Base-by-base conservation (phyloP, 768 basidiomycete genomes). In the Podaxis sp. region DNA sequence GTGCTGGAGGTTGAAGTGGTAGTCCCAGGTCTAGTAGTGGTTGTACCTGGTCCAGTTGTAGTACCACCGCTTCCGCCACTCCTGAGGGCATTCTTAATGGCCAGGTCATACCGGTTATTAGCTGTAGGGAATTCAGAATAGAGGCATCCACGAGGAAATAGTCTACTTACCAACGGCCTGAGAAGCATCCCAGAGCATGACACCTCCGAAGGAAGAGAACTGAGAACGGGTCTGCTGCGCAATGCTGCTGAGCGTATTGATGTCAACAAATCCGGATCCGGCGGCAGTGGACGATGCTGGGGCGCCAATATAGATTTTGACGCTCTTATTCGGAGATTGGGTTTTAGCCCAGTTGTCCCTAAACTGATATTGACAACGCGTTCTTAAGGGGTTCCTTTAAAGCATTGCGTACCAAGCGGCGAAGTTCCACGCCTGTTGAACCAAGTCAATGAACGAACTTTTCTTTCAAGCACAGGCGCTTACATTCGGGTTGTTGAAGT, bases 281-380 rank as follows among this genome's bases (percentile, higher is more conserved):
- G 84, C 84, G 17, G 84, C 84, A 4, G 76, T 74, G 1, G 78
- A 69, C 0, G 83, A 75, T 11, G 83, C 83, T 1, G 85, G 83
- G 12, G 82, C 84, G 40, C 85, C 85, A 65, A 86, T 80, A 70
- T 77, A 85, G 39, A 85, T 69, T 71, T 85, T 86, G 59, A 85
- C 80, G 67, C 81, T 74, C 67, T 68, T 72, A 76, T 84, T 85
- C 1, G 79, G 77, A n/a, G 84, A 83, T 8, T 71, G 69, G 13
- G 74, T 82, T 74, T 80, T 82, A 1, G 85, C 85, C 84, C 84
- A 86, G 71, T 73, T 81, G 63, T 84, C 82, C 84, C 83, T 73
- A 51, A 49, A 38, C 36, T n/a, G 19, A 57, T 38, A 40, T 52
- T 17, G 53, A 36, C 38, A 53, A 51, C 11, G 36, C 36, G n/a